Evolutionary conservation across 495 filamentous ascomycete species (phyloP).

Genomic region (Neohortaea acidophila): DNA sequence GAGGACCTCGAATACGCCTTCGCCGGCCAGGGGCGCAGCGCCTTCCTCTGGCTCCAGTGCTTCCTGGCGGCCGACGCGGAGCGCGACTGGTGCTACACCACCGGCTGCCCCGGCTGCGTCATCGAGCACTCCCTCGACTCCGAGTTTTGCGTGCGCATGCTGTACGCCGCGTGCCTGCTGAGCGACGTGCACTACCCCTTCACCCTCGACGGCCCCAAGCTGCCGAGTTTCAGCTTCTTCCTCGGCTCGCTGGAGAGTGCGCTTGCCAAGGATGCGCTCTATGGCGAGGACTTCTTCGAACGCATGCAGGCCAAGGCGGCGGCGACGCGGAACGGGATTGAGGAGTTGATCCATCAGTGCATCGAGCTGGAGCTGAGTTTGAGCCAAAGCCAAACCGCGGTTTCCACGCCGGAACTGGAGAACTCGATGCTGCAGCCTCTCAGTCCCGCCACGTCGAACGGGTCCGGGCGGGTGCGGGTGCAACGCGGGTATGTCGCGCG

Average conservation of each 20-base stretch:
- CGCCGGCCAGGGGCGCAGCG: constrained; percentile 40
- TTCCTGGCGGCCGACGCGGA: constrained; percentile 37
- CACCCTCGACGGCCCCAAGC: constrained; percentile 14
- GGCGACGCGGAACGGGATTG: constrained; percentile 36
- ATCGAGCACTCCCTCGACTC: constrained; percentile 39
- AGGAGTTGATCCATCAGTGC: constrained; percentile 40
- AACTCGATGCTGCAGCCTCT: not conserved
- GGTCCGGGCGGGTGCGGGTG: constrained; percentile 6
- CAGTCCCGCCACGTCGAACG: constrained; percentile 4
- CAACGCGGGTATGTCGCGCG: constrained; percentile 15
- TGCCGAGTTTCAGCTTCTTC: constrained; percentile 41
- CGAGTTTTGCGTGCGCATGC: constrained; percentile 44
- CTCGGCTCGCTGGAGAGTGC: constrained; percentile 38
- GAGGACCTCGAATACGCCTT: constrained; percentile 46
- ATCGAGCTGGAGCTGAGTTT: constrained; percentile 29
- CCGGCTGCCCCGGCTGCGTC: constrained; percentile 43
- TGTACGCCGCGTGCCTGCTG: constrained; percentile 39
- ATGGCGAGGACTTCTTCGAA: constrained; percentile 41
- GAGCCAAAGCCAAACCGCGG: constrained; percentile 1
- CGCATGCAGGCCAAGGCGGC: constrained; percentile 38
- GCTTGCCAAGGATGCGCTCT: constrained; percentile 40
- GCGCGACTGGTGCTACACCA: constrained; percentile 42
- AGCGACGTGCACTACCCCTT: constrained; percentile 29
- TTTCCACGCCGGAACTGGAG: constrained; percentile 6
- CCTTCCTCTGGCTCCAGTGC: constrained; percentile 47